Base-by-base conservation (phyloP, 2,329 filamentous ascomycete genomes). In the Botryosphaeria dothidea region DNA sequence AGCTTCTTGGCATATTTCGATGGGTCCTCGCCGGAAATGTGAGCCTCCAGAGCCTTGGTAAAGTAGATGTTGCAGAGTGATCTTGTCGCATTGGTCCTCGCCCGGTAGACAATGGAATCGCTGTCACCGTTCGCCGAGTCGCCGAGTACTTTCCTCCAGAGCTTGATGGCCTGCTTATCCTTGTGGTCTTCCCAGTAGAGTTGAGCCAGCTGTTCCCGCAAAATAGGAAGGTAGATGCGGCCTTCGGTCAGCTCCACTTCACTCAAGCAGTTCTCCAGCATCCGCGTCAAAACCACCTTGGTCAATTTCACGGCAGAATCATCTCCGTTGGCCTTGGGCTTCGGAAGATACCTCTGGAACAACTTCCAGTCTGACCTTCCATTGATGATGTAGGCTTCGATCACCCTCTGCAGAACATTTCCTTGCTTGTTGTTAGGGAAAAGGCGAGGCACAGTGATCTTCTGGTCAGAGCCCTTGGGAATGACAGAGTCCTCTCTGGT, bases 31-130 rank as follows among this genome's bases (percentile, higher is more conserved):
- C 56, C 56, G 25, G 56, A 29, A 8, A 60, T 46, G 19, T 60
- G 56, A 34, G 56, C 56, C 25, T 60, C 56, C 38, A 60, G 56
- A 46, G 56, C 56, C 56, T 60, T 60, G 27, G 56, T 60, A 13
- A 60, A 60, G 56, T 60, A 60, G n/a, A 60, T 48, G 41, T 60
- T 60, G 41, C 56, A 60, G n/a, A 60, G 56, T 23, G 41, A 41
- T 25, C 56, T 46, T 34, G 56, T 60, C 8, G 56, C 38, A 41
- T 60, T 60, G 11, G 56, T 60, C 41, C 27, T 34, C 9, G 56
- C 56, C 41, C 56, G 41, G 41, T 60, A 60, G 27, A 60, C 41
- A 29, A 60, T 34, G 17, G 41, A 46, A 45, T 46, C 56, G 41
- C 56, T 60, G 41, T 60, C 38, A 41, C 27, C 56, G 27, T 60